A percentile compares a stretch with the other conserved stretches of the same genome.
Conservation (phyloP, 2,329 filamentous ascomycete genomes). For the Botrytis squamosa region DNA sequence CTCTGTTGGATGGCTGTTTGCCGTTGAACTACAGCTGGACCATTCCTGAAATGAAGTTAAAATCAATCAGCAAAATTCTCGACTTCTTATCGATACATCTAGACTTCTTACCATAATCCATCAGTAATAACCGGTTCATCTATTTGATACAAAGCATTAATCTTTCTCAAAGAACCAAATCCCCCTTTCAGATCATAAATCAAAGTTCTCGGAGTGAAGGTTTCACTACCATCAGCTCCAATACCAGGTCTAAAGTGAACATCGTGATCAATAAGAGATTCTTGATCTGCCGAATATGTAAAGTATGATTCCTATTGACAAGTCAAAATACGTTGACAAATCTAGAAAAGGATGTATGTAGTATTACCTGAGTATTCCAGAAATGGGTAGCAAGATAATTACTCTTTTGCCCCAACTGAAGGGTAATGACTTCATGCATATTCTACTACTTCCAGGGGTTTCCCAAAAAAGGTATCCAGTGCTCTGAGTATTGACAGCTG, state of each 20-base stretch:
- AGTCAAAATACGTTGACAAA: slow-evolving; percentile 16
- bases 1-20: slow-evolving; percentile 66
- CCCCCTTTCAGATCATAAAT: slow-evolving; percentile 95
- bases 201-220: slow-evolving; percentile 85
- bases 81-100: not conserved
- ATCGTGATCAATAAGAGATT: slow-evolving; percentile 73
- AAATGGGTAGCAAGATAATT: slow-evolving; percentile 96
- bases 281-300: slow-evolving; percentile 70
- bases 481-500: slow-evolving; percentile 2
- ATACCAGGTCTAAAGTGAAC: slow-evolving; percentile 85
- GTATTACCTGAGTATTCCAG: slow-evolving; percentile 83
- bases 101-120: slow-evolving; percentile 42
- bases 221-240: slow-evolving; percentile 81
- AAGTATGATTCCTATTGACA: slow-evolving; percentile 87
- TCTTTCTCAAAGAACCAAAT: slow-evolving; percentile 83
- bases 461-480: not conserved
- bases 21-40: slow-evolving; percentile 65
- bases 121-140: slow-evolving; percentile 37
- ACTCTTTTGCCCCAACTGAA: slow-evolving; percentile 88
- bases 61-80: not conserved
- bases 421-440: slow-evolving; percentile 94
- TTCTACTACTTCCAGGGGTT: not conserved
- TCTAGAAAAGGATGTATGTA: not conserved
- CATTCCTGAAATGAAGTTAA: slow-evolving; percentile 52
- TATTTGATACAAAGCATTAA: slow-evolving; percentile 75